Conservation (phyloP, 345 rosid species). For the Isatis tinctoria region DNA sequence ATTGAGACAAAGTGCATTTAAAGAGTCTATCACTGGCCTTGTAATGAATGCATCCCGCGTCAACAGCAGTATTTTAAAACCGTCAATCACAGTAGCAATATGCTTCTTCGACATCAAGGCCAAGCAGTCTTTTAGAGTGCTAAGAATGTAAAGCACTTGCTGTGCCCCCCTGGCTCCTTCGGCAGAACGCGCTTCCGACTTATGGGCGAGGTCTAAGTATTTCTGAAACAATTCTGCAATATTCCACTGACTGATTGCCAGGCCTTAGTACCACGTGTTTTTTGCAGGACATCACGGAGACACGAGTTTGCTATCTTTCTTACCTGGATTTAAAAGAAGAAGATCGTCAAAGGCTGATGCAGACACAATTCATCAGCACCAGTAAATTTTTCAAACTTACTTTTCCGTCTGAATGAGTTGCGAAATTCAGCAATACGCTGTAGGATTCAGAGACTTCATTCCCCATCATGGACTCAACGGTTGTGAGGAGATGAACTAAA, state of each 20-base stretch:
- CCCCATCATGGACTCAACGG: constrained; percentile 46
- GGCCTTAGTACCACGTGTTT: constrained; percentile 47
- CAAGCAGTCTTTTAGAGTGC: constrained; percentile 72
- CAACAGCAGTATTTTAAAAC: constrained; percentile 59
- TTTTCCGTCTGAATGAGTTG: constrained; percentile 59
- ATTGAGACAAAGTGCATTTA: constrained; percentile 56
- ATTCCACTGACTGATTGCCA: constrained; percentile 68
- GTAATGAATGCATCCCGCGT: constrained; percentile 60
- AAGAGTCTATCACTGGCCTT: constrained; percentile 66
- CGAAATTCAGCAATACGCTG: constrained; percentile 38
- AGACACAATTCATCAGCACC: not conserved
- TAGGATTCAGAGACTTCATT: constrained; percentile 44
- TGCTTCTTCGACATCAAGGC: constrained; percentile 61
- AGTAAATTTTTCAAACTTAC: constrained; percentile 26
- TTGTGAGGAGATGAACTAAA: constrained; percentile 44
- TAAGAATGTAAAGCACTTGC: constrained; percentile 64
- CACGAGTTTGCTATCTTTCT: constrained; percentile 65
- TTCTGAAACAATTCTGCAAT: constrained; percentile 56
- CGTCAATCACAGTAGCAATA: constrained; percentile 49
- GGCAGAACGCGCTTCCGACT: constrained; percentile 42
- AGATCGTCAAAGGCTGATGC: not conserved
- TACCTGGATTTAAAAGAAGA: constrained; percentile 42
- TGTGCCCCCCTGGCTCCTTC: constrained; percentile 76
- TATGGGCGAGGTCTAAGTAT: constrained; percentile 64
- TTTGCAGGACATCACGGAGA: constrained; percentile 53